Evolutionary conservation across 179 eudicot species (phyloP).

Genomic region (Silene noctiflora): DNA sequence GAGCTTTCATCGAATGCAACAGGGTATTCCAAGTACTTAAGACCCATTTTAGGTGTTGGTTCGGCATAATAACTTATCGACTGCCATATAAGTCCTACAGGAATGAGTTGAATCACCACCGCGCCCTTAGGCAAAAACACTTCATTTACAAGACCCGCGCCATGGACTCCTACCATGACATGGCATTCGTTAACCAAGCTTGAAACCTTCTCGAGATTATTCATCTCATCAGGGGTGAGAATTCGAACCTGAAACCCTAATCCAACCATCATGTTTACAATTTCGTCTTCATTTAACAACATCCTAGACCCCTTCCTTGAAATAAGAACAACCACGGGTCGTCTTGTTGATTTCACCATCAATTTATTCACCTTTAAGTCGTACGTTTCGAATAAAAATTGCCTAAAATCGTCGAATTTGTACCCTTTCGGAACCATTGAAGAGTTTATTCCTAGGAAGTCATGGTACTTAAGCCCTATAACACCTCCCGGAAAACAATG

Average conservation of each 20-base stretch:
- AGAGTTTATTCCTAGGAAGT: background rate
- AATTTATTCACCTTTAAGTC: slow-evolving; percentile 5
- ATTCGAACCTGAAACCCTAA: slow-evolving; percentile 21
- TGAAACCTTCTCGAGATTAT: slow-evolving; percentile 9
- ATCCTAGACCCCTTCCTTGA: slow-evolving; percentile 26
- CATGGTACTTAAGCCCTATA: slow-evolving; percentile 26
- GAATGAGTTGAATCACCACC: slow-evolving; percentile 29
- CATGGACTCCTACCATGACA: slow-evolving; percentile 29
- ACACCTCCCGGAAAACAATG: slow-evolving; percentile 31
- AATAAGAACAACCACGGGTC: slow-evolving; percentile 23
- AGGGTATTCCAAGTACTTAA: slow-evolving; percentile 30
- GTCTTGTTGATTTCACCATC: slow-evolving; percentile 1
- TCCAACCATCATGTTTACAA: slow-evolving; percentile 17
- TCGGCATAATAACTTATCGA: slow-evolving; percentile 20
- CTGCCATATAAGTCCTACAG: slow-evolving; percentile 26
- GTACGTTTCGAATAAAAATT: slow-evolving; percentile 17
- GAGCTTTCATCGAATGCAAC: slow-evolving; percentile 22
- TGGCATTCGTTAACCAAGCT: slow-evolving; percentile 25
- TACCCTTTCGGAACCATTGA: background rate
- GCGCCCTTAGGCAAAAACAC: slow-evolving; percentile 28
- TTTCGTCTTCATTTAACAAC: slow-evolving; percentile 26
- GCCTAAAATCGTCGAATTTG: slow-evolving; percentile 9
- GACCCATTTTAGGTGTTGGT: slow-evolving; percentile 23
- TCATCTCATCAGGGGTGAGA: background rate
- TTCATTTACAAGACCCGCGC: slow-evolving; percentile 32